Evolutionary conservation across 2,329 filamentous ascomycete genomes (phyloP), one percentile per base, ranked within the genome.

Genomic region (Colletotrichum musicola): DNA sequence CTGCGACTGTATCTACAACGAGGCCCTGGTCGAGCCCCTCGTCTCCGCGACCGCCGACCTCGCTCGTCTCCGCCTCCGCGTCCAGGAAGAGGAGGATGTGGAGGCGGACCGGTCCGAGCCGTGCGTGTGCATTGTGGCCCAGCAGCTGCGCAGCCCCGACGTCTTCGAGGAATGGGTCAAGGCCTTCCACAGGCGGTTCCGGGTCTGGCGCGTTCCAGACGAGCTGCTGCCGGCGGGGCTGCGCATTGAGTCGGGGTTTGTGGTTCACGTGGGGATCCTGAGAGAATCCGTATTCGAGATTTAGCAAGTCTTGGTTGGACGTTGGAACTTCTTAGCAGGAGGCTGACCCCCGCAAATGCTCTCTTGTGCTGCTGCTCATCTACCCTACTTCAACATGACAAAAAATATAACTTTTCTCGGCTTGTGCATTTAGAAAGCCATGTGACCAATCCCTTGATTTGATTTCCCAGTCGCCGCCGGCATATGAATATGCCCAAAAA

Each of bases 1-100:
- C 4, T 97, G 94, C 76, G 96, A 99, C 79, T 98, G 95, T 79
- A 92, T 99, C 73, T 99, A 97, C 83, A 99, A 98, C 80, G 93
- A 97, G 72, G 88, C 92, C 2, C 86, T 98, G 3, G 88, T 98
- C 25, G 83, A 88, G 50, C 94, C 95, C 0, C 88, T 98, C 56
- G 92, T 96, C n/a, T 88, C 91, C 74, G 92, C 93, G 0, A 97
- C 93, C 77, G 88, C 84, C 6, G 92, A 97, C 71, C 85, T 90
- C 25, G 97, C 94, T 78, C 81, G 81, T 10, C 79, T 95, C 16
- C 84, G 90, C n/a, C 20, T 64, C 13, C 40, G 62, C 35, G 20
- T 65, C 38, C 56, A 71, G 53, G 58, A 71, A 18, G 59, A 70
- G 18, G 70, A 64, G 14, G 62, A 55, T 9, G 69, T 71, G 9